Base-by-base conservation (phyloP, 495 filamentous ascomycete genomes). In the Hypomontagnella submonticulosa region DNA sequence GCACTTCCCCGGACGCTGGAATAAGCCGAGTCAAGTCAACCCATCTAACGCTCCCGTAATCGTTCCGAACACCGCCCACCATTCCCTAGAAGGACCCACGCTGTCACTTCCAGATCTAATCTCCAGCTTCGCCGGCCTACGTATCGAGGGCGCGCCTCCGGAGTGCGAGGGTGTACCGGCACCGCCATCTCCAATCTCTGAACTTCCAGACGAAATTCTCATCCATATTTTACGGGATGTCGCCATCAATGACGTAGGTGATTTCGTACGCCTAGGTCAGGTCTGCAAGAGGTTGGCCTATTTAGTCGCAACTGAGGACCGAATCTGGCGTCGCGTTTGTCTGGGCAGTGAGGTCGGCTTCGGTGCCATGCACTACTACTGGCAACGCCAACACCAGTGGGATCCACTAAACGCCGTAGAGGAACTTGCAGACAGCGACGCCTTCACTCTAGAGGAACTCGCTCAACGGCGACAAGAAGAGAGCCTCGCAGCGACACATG, bases 221-320 rank as follows among this genome's bases (percentile, higher is more conserved):
- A 80, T 90, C 7, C 85, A 92, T 44, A 88, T 94, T 51, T 71
- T 96, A 4, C 78, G 78, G 11, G 83, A 91, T 55, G 81, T 91
- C 2, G 94, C 93, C 0, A 60, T 91, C 18, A 69, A 79, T n/a
- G 95, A 99, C 62, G 80, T 96, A 0, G 90, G 89, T 3, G 85
- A 89, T 12, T 92, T 96, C 70, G 84, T 83, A 15, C 88, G 92
- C n/a, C 83, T 93, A 50, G 80, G 92, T 0, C 84, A 88, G 40
- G 94, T 97, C 0, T 97, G 95, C 79, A 94, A 91, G 71, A 84
- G 89, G 4, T 79, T 99, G 23, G 92, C 95, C 37, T 97, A 89
- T 72, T 83, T 97, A 23, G 91, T 96, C 15, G 75, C 85, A 1
- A 90, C 89, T 46, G 93, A 98, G 70, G 90, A 97, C 59, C 81